Percentiles rank a stretch among this genome's conserved stretches.
These are phyloP conservation scores for Coelastrella sp. DNA, from an alignment of 139 green algal genomes.

Conservation along the genomic window DNA sequence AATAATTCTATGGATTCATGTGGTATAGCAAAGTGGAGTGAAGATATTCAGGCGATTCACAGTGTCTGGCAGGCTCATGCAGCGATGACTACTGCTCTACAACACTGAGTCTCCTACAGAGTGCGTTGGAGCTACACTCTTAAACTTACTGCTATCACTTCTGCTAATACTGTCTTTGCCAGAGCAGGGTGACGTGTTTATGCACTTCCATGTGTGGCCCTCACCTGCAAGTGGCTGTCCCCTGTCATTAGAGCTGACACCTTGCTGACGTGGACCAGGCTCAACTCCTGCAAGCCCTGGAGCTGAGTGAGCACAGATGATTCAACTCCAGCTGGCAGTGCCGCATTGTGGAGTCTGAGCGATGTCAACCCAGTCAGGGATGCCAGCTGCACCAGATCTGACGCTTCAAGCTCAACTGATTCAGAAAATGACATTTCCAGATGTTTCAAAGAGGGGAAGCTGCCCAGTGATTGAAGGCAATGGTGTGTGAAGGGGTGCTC, in stretches of 20 bases:
- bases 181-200: not conserved
- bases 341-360: constrained; percentile 5
- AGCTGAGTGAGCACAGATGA: not conserved
- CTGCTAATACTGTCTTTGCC: not conserved
- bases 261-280: constrained; percentile 40
- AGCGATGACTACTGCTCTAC: no score
- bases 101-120: no score
- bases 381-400: constrained; percentile 7
- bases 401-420: not conserved
- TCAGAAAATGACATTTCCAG: constrained; percentile 35
- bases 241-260: constrained; percentile 35
- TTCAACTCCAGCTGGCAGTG: not conserved
- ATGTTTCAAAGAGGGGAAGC: not conserved
- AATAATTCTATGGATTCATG: no score
- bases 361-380: not conserved
- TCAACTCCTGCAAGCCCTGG: constrained; percentile 8
- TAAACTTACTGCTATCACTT: not conserved
- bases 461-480: not conserved
- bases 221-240: constrained; percentile 23
- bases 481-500: not conserved
- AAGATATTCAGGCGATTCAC: no score
- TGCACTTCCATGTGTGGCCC: not conserved
- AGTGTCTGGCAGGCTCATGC: no score
- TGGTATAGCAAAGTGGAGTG: no score
- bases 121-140: no score